Evolutionary conservation across 768 basidiomycete species (phyloP).

Genomic region (Porphyrellus cyaneotinctus): DNA sequence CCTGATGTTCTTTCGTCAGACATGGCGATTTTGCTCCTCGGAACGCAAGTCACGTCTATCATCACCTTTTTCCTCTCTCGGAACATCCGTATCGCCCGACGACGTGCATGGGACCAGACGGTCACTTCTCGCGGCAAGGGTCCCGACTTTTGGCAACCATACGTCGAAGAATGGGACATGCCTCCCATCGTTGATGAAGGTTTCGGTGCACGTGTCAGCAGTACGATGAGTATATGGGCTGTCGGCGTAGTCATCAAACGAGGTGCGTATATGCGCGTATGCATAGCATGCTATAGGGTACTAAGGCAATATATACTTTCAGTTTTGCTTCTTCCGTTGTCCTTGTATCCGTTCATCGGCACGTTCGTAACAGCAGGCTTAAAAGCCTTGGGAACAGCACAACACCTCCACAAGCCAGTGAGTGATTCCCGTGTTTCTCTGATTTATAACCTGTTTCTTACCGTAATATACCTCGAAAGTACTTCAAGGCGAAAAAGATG

Average conservation of each 20-base stretch:
- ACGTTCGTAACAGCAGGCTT: slow-evolving; percentile 57
- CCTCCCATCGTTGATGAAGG: slow-evolving; percentile 43
- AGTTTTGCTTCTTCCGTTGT: slow-evolving; percentile 61
- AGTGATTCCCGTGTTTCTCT: slow-evolving; percentile 15
- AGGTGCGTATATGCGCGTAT: slow-evolving; percentile 15
- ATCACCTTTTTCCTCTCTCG: slow-evolving; percentile 79
- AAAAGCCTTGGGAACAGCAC: slow-evolving; percentile 64
- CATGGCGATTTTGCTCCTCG: slow-evolving; percentile 68
- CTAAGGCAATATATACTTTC: neutral
- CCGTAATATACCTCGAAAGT: slow-evolving; percentile 38
- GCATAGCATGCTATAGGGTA: neutral
- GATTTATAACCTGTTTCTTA: neutral
- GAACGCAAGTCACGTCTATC: slow-evolving; percentile 69
- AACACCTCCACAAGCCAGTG: slow-evolving; percentile 65
- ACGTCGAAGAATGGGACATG: slow-evolving; percentile 75
- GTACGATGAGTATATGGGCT: slow-evolving; percentile 14
- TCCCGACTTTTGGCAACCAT: slow-evolving; percentile 77
- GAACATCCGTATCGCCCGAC: slow-evolving; percentile 77
- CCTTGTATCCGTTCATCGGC: slow-evolving; percentile 68
- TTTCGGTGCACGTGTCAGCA: slow-evolving; percentile 19
- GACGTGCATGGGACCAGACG: slow-evolving; percentile 78
- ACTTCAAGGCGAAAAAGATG: slow-evolving; percentile 87
- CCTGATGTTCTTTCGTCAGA: slow-evolving; percentile 40
- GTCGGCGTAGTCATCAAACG: slow-evolving; percentile 16
- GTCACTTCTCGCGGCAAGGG: slow-evolving; percentile 80